Base-by-base conservation (phyloP, 1,284 basidiomycete species). In the Cerrena zonata region DNA sequence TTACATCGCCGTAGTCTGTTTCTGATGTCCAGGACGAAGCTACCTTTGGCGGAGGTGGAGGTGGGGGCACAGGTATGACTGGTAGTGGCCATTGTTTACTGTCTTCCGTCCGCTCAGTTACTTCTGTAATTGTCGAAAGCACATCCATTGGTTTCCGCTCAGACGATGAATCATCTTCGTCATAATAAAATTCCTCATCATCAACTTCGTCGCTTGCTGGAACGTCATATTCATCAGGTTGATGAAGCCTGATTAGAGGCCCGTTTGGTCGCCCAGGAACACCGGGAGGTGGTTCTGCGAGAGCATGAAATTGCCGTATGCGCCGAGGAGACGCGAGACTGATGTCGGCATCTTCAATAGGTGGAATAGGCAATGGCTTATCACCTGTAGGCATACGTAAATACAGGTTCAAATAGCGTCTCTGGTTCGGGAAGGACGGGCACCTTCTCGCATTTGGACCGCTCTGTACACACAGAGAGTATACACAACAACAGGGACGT, bases 1-100 rank as follows among this genome's bases (percentile, higher is more conserved):
- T 69, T 19, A 79, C 61, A 53, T 77, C 71, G 2, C 84, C 85
- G 58, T 86, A 87, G 7, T 84, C 83, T 2, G 81, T 80, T 1
- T 69, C 73, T 12, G 73, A 69, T 47, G 75, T 74, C 19, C 56
- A 56, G 3, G 52, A 46, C 0, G 56, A 48, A 2, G 57, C 52
- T 3, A 47, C 50, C 3, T 47, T 49, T 13, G 61, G 56, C 4
- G 36, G 39, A 12, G 34, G 38, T 13, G 30, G 26, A 12, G 19
- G 25, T 5, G 42, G 50, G 15, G 45, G 26, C 7, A 37, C 23
- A 30, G 69, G 69, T n/a, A n/a, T n/a, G n/a, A n/a, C n/a, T n/a
- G n/a, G n/a, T n/a, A n/a, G n/a, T n/a, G n/a, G n/a, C 69, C 74
- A 76, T 37, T 72, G 69, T 21, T 72, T 70, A 18, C 76, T 77